Base-by-base conservation (phyloP, 2,329 filamentous ascomycete genomes). In the Oidium heveae region DNA sequence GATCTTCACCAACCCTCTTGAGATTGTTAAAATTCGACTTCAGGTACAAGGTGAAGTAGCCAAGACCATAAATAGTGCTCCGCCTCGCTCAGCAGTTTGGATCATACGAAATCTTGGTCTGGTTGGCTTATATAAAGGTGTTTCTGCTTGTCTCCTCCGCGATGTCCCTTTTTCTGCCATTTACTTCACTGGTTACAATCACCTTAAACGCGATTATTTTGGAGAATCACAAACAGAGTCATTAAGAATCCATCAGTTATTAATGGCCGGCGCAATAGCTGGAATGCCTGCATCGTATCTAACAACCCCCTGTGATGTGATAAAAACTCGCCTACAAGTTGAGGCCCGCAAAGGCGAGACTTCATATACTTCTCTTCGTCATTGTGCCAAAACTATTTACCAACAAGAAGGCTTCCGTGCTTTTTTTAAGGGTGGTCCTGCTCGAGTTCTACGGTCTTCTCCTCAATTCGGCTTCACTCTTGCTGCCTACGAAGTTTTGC, bases 401-500 rank as follows among this genome's bases (percentile, higher is more conserved):
- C 79, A 81, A 67, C 85, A 96, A 67, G 91, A 98, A 69, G 91
- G 91, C 12, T 89, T 95, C 76, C 79, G 76, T 59, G 91, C 91
- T 28, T 98, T 98, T 74, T 98, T 96, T 80, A 96, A 96, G 74
- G 91, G 91, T 61, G 91, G 91, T 1, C 88, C 89, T 0, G 91
- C 91, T 9, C 86, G 91, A 72, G 93, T 98, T 64, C 70, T 96
- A 66, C 83, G 91, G 64, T 95, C 87, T 0, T 95, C 87, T 13
- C 91, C 91, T 16, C 91, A 98, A 66, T 98, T 98, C 67, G 91
- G 91, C 59, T 96, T 96, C 73, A 98, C 91, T 0, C 79, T 98
- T 24, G 91, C 91, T 3, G 84, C 85, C 46, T 98, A 96, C 68
- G 91, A 98, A 69, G 75, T 98, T 39, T 72, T 98, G 53, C 87